Evolutionary conservation across 75 land plant species (phyloP).

Genomic region (Selaginella tamariscina): DNA sequence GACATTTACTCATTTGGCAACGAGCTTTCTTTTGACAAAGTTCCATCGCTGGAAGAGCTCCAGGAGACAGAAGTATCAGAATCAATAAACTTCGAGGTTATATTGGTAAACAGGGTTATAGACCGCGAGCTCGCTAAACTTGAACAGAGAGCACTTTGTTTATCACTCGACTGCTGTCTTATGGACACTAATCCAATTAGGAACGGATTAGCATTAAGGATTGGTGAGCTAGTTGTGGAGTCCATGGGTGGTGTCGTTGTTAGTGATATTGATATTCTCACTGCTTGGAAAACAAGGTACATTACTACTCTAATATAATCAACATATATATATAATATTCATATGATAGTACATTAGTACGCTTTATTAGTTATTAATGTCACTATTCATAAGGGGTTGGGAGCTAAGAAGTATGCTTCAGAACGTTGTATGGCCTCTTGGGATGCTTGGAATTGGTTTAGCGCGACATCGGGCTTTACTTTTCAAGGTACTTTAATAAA

Average conservation of each 20-base stretch:
- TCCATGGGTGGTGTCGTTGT: slow-evolving; percentile 72
- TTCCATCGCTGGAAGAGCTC: slow-evolving; percentile 66
- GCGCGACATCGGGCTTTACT: slow-evolving; percentile 78
- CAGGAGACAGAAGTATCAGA: slow-evolving; percentile 38
- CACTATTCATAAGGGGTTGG: no score
- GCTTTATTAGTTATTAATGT: no score
- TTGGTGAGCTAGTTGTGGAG: slow-evolving; percentile 62
- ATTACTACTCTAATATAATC: no score
- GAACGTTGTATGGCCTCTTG: slow-evolving; percentile 58
- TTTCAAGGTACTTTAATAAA: slow-evolving; percentile 45
- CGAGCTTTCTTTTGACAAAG: slow-evolving; percentile 26
- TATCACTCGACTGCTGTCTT: slow-evolving; percentile 25
- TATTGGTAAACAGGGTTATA: slow-evolving; percentile 45
- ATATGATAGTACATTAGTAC: no score
- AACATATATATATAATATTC: no score
- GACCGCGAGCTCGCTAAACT: slow-evolving; percentile 47
- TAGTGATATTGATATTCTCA: slow-evolving; percentile 53
- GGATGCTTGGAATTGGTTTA: slow-evolving; percentile 52
- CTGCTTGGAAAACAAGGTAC: slow-evolving; percentile 42
- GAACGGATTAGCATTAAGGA: slow-evolving; percentile 36
- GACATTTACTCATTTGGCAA: slow-evolving; percentile 54
- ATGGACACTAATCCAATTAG: slow-evolving; percentile 18
- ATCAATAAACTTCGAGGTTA: slow-evolving; percentile 44
- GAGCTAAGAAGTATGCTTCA: slow-evolving; percentile 35
- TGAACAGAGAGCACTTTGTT: slow-evolving; percentile 32